Evolutionary conservation across 2,329 filamentous ascomycete genomes (phyloP), one percentile per base, ranked within the genome.

Genomic region (Herpotrichia juniperi): DNA sequence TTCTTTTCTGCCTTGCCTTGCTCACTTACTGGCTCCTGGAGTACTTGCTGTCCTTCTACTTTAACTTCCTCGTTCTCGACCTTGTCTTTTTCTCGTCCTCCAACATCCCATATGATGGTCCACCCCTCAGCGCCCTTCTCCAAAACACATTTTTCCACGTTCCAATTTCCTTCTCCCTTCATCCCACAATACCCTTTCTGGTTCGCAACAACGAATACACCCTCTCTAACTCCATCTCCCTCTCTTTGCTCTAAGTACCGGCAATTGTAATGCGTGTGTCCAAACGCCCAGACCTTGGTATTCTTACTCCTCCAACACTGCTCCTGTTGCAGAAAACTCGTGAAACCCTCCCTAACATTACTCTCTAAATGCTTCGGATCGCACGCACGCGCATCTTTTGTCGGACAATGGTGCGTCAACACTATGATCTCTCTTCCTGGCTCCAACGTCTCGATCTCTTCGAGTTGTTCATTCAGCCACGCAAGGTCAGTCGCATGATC

Each of bases 261-360:
- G 57, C 75, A 79, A 53, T 79, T 80, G 58, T 68, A 79, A 55
- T 81, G 78, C 4, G 78, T 81, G 50, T 81, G 78, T 0, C 79
- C 79, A 62, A 81, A 81, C 1, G 72, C 78, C 79, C 78, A 82
- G 0, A 77, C 24, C 58, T 64, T 74, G 17, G 79, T 76, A 4
- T 55, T 61, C 1, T 14, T 21, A 32, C 58, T 71, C 4, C 7
- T 57, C 54, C 73, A 80, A 57, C 75, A 79, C 10, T 11, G 3
- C 53, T 78, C 62, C 0, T 25, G 22, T 0, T 62, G 61, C 34
- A 80, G 48, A 50, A 81, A 74, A 0, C 75, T 80, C 0, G 68
- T 64, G 54, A 81, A 80, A 5, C 66, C 78, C 3, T 66, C 61
- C 11, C 28, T 34, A n/a, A 60, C 52, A 24, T 10, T 30, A 51